Conservation (phyloP, 306 rosid genomes). For the Cyamopsis tetragonoloba region DNA sequence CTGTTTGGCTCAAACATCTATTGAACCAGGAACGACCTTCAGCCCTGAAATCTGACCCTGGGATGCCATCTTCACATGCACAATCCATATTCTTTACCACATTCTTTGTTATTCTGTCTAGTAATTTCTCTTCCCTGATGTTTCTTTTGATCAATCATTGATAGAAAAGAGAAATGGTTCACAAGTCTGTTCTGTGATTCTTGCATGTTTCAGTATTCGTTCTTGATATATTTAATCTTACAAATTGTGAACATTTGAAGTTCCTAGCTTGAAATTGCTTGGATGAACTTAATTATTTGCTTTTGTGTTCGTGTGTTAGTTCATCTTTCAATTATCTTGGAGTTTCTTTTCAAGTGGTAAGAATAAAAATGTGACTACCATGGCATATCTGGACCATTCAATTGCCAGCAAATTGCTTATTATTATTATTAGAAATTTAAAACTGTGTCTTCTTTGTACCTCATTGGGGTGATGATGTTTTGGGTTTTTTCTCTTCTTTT, state of each 20-base stretch:
- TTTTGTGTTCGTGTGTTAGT: not conserved
- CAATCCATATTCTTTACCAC: slow-evolving; percentile 71
- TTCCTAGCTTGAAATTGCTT: not conserved
- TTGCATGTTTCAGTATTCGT: not conserved
- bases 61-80: slow-evolving; percentile 94
- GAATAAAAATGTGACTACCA: not conserved
- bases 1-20: slow-evolving; percentile 51
- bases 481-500: not conserved
- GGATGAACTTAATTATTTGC: slow-evolving; percentile 2
- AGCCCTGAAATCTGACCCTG: slow-evolving; percentile 69
- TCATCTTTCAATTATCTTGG: not conserved
- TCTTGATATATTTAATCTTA: not conserved
- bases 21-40: slow-evolving; percentile 89
- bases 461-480: not conserved
- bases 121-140: slow-evolving; percentile 45
- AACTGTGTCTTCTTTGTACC: not conserved
- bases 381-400: not conserved
- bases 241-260: slow-evolving; percentile 9
- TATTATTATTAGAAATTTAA: no score
- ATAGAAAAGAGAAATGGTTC: slow-evolving; percentile 10
- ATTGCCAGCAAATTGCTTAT: not conserved
- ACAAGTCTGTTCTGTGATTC: not conserved
- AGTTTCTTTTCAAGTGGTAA: not conserved
- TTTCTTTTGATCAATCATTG: slow-evolving; percentile 2
- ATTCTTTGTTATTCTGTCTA: slow-evolving; percentile 43